Base-by-base conservation (phyloP, 495 filamentous ascomycete species). In the Hyphodiscus hymeniophilus region DNA sequence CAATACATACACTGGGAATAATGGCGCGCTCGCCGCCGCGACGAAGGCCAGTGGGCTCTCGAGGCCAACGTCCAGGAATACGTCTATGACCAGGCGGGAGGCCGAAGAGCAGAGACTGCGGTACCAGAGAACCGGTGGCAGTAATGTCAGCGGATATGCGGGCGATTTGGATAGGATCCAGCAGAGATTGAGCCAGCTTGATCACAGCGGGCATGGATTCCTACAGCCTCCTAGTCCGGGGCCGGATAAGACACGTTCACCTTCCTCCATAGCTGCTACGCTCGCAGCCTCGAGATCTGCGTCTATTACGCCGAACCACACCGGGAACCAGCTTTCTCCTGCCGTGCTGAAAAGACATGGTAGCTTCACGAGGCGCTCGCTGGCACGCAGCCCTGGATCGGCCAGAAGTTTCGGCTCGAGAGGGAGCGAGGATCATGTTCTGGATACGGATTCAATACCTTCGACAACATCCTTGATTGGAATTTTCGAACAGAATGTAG, bases 381-480 rank as follows among this genome's bases (percentile, higher is more conserved):
- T 42, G 11, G 40, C 13, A 18, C 23, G 13, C 7, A 13, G n/a
- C 7, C 39, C 39, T 22, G 6, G 32, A 6, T 45, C 47, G 31
- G 47, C 42, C 40, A 51, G 47, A 52, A 61, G 57, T 38, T 38
- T 54, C 17, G 45, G 48, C 2, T 61, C 61, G 24, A 47, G 57
- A 3, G 42, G 51, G 7, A 62, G 61, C 36, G 41, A 47, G 21
- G 59, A 63, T 12, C 48, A 62, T n/a, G 51, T 42, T n/a, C 61
- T 66, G n/a, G 79, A 83, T 56, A 62, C 69, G n/a, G 67, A 63
- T 0, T 66, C 77, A 3, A 77, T 80, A 17, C 58, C 65, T 43
- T 67, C 77, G 2, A 81, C 80, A 0, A 76, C 67, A 15, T 69
- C 77, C 7, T 63, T 84, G 16, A 75, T 84, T 40, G 68, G 71